These are phyloP conservation scores for Ogataea hybrid DNA, from an alignment of 1,139 yeast genomes.

Conservation along the genomic window DNA sequence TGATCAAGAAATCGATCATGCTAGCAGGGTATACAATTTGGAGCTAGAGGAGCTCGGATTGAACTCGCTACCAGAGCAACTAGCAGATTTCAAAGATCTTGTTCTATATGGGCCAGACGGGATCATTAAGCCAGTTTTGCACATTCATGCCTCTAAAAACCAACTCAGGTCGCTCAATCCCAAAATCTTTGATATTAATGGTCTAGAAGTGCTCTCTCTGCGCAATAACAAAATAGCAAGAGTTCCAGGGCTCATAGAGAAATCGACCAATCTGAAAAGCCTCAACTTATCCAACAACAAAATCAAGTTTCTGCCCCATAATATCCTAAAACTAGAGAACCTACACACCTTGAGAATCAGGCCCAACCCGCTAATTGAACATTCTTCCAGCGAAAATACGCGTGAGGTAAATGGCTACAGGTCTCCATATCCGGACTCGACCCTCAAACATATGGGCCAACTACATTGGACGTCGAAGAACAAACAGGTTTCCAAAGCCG, in stretches of 20 bases:
- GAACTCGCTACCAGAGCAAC: slow-evolving; percentile 49
- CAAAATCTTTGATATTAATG: slow-evolving; percentile 45
- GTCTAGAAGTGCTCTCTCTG: slow-evolving; percentile 52
- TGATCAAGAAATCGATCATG: slow-evolving; percentile 23
- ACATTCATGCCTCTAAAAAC: slow-evolving; percentile 52
- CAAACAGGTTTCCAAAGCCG: slow-evolving; percentile 21
- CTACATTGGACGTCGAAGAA: slow-evolving; percentile 29
- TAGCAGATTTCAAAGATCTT: slow-evolving; percentile 51
- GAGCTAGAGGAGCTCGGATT: slow-evolving; percentile 44
- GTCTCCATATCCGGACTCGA: slow-evolving; percentile 13
- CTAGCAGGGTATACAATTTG: slow-evolving; percentile 30
- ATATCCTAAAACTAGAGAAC: slow-evolving; percentile 44
- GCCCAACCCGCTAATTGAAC: slow-evolving; percentile 42
- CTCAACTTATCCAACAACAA: slow-evolving; percentile 53
- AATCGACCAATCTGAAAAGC: slow-evolving; percentile 43
- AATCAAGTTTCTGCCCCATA: slow-evolving; percentile 52
- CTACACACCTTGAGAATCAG: slow-evolving; percentile 47
- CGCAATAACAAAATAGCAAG: slow-evolving; percentile 49
- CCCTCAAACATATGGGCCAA: slow-evolving; percentile 25
- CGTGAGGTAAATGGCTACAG: slow-evolving; percentile 10
- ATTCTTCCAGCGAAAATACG: slow-evolving; percentile 8
- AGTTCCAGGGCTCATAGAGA: slow-evolving; percentile 52
- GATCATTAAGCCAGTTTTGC: slow-evolving; percentile 39
- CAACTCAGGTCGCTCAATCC: slow-evolving; percentile 50
- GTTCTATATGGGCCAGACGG: slow-evolving; percentile 40